Evolutionary conservation across 805 yeast species (phyloP).

Genomic region (Cyberlindnera maritima): DNA sequence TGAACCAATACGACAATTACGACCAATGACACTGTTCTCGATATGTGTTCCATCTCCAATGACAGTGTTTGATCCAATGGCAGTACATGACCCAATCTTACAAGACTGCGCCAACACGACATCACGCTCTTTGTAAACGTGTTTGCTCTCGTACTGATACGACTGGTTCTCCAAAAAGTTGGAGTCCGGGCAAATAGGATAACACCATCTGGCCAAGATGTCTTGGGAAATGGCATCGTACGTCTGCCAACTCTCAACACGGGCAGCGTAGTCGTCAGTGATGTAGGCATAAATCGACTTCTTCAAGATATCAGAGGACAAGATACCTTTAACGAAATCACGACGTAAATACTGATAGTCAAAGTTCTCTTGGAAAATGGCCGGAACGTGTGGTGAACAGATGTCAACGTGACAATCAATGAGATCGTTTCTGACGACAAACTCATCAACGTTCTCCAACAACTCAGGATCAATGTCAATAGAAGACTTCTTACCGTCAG

Average conservation of each 20-base stretch:
- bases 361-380: constrained; percentile 92
- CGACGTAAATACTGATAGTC: constrained; percentile 85
- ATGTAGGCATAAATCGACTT: constrained; percentile 89
- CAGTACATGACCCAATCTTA: constrained; percentile 73
- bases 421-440: constrained; percentile 83
- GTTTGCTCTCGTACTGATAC: constrained; percentile 77
- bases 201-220: constrained; percentile 86
- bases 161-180: constrained; percentile 70
- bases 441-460: constrained; percentile 68
- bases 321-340: constrained; percentile 88
- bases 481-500: constrained; percentile 40
- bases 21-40: constrained; percentile 76
- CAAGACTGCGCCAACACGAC: constrained; percentile 95
- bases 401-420: constrained; percentile 97
- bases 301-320: constrained; percentile 85
- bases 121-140: constrained; percentile 83
- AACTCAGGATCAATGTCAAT: constrained; percentile 81
- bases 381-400: constrained; percentile 92
- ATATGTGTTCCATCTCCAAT: constrained; percentile 75
- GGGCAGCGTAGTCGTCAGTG: constrained; percentile 77
- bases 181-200: constrained; percentile 87
- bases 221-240: constrained; percentile 91
- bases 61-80: constrained; percentile 72
- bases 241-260: constrained; percentile 94
- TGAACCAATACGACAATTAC: constrained; percentile 79